These are phyloP conservation scores for Reticulascus tulasneorum DNA, from an alignment of 2,329 filamentous ascomycete species.

Conservation along the genomic window DNA sequence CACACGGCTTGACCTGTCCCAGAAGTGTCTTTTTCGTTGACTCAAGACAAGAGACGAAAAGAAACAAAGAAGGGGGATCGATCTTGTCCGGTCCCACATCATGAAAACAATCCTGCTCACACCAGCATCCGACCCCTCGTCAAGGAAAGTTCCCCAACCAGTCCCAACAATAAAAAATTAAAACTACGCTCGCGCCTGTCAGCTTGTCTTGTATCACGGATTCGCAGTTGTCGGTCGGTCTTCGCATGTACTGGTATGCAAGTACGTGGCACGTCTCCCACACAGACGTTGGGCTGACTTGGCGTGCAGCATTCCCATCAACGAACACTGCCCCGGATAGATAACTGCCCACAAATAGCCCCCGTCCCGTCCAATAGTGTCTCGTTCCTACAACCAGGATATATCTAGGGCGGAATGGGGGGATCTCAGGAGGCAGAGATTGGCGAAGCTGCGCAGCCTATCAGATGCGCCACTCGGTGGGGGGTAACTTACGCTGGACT, in stretches of 20 bases:
- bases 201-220: slow-evolving; percentile 2
- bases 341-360: slow-evolving; percentile 6
- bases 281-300: slow-evolving; percentile 7
- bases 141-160: slow-evolving; percentile 1
- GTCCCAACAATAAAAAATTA: neutral
- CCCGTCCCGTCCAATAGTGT: slow-evolving; percentile 4
- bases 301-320: slow-evolving; percentile 10
- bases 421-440: slow-evolving; percentile 12
- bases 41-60: too few relatives aligned
- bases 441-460: slow-evolving; percentile 7
- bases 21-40: too few relatives aligned
- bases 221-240: too few relatives aligned
- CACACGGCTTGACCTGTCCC: too few relatives aligned
- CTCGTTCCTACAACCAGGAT: slow-evolving; percentile 1
- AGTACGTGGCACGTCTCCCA: slow-evolving; percentile 1
- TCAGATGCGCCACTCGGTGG: too few relatives aligned
- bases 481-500: too few relatives aligned
- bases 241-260: too few relatives aligned
- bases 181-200: slow-evolving; percentile 1
- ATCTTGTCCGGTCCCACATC: too few relatives aligned
- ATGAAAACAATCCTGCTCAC: neutral
- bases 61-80: too few relatives aligned
- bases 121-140: neutral
- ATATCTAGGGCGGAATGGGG: neutral
- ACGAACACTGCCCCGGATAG: slow-evolving; percentile 7